Base-by-base conservation (phyloP, 1,139 yeast genomes). In the Pichia sp. region DNA sequence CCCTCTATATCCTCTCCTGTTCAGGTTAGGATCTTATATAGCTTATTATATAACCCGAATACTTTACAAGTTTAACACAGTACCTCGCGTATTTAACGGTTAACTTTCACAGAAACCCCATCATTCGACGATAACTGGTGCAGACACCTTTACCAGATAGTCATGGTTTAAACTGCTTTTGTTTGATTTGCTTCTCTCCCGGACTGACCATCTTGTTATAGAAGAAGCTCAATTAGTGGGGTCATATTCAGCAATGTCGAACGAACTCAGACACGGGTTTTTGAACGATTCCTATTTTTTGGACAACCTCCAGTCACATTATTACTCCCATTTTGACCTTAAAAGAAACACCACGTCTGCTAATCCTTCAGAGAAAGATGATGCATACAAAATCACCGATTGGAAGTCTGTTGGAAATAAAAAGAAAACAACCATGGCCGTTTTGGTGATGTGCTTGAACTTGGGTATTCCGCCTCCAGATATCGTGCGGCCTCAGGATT, bases 381-480 rank as follows among this genome's bases (percentile, higher is more conserved):
- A 64, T 55, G 60, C 62, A 35, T 86, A 82, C 58, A 84, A 86
- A 3, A 82, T 83, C 5, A 66, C 79, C 4, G 97, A 92, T 58
- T 92, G 98, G 98, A 85, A 94, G 55, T 75, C 81, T 33, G 85
- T 87, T 74, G 80, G 83, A 52, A 96, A 88, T 56, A 77, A 96
- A 38, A 95, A 85, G 59, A 84, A 90, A 60, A 94, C 99, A 1
- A 88, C 90, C n/a, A 81, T 86, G 49, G 98, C 97, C 0, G 97
- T 95, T 11, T 69, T 92, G 31, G 90, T 92, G 44, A 67, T 92
- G 42, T 92, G 99, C 61, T 69, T 92, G 38, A 92, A 94, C 59
- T 68, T 92, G 42, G 97, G 98, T 4, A 97, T 92, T 3, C 97
- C 92, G 54, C 98, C 99, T 3, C 98, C 99, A 1, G 98, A 94